Base-by-base conservation (phyloP, 345 rosid genomes). In the Citrus maxima region DNA sequence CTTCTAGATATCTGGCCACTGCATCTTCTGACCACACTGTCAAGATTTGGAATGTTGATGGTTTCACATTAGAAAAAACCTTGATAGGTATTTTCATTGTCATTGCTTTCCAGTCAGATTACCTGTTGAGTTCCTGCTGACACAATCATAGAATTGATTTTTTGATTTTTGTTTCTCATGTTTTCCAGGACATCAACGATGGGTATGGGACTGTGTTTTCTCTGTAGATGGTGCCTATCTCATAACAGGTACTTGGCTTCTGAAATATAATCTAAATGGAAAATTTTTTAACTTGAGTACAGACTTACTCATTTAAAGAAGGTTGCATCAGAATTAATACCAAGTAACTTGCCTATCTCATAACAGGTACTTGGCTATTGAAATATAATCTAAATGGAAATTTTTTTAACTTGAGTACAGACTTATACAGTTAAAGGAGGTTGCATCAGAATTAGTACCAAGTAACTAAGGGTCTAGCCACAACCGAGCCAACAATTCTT, bases 141-240 rank as follows among this genome's bases (percentile, higher is more conserved):
- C 28, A 32, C 65, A 24, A 30, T 78, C 14, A 4, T 34, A 49
- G 67, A 79, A 10, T 14, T 56, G 27, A 71, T 46, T 37, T 76
- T 14, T 14, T 56, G 16, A 71, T 46, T 37, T 76, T 14, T 72
- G 32, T 72, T 77, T 40, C 21, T 12, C 82, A 64, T 72, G 67
- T 56, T 54, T 24, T 80, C 72, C 85, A 93, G 99, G 99, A 82
- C 99, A 96, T 79, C 89, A 86, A 63, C 94, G 97, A 69, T 96
- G 99, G 98, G 98, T 96, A 1, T 94, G 98, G 99, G 98, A 96
- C 84, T 94, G 98, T 40, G 98, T 94, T 84, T 96, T 96, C 87
- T 96, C 98, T 4, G 99, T 94, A 21, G 99, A 96, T 77, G 99
- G 98, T 73, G 98, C 98, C 69, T 96, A 89, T 86, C 92, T 94